Conservation (phyloP, 257 asterid genomes). For the Linaria vulgaris region DNA sequence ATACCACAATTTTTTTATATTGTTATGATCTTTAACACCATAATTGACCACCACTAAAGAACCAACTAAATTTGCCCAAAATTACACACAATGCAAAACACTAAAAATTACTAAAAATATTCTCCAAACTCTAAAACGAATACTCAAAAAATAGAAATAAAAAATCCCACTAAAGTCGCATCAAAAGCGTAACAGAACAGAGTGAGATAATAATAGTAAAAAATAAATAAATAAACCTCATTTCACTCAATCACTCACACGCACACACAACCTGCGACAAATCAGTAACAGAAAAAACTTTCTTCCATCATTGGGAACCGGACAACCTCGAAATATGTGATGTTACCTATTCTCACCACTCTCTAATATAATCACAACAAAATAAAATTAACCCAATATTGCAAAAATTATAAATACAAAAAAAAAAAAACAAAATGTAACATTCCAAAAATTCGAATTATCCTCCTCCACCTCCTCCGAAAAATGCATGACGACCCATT, state of each 20-base stretch:
- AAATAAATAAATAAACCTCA: too few relatives aligned
- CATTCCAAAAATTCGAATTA: not conserved
- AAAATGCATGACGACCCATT: constrained; percentile 4
- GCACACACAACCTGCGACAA: not conserved
- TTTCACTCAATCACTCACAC: too few relatives aligned
- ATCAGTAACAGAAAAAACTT: constrained; percentile 8
- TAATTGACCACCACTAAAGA: too few relatives aligned
- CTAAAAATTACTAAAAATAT: too few relatives aligned
- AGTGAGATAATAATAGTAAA: too few relatives aligned
- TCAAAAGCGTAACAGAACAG: not conserved
- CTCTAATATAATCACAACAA: not conserved
- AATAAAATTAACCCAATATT: not conserved
- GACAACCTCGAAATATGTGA: constrained; percentile 29
- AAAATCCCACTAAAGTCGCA: not conserved
- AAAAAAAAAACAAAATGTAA: not conserved
- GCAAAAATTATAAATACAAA: not conserved
- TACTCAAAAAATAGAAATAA: not conserved
- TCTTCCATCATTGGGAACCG: constrained; percentile 30
- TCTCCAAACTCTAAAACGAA: not conserved
- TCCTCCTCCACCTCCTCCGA: not conserved
- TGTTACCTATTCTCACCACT: not conserved
- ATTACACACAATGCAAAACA: too few relatives aligned
- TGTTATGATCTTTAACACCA: too few relatives aligned
- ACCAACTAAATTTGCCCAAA: too few relatives aligned
- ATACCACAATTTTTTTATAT: too few relatives aligned